These are phyloP conservation scores for Ophiocordyceps sinensis DNA, from an alignment of 2,329 filamentous ascomycete species.

Conservation along the genomic window DNA sequence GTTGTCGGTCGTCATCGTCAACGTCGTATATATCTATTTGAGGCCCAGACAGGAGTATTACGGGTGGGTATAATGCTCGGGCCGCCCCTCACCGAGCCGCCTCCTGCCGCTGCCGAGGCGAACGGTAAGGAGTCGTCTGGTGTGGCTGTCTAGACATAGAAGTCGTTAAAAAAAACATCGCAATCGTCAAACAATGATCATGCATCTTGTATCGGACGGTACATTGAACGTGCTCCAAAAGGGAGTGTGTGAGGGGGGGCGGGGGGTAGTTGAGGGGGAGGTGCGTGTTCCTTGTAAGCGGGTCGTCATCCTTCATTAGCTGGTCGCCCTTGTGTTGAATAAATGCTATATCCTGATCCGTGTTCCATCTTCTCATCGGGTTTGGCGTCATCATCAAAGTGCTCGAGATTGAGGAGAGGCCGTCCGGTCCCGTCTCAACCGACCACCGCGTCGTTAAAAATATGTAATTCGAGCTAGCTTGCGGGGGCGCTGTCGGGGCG, in stretches of 20 bases:
- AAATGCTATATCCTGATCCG: conserved; percentile 25
- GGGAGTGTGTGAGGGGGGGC: too few relatives aligned
- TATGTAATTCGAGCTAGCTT: neutral
- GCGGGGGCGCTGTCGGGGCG: too few relatives aligned
- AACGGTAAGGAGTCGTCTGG: conserved; percentile 14
- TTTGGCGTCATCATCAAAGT: conserved; percentile 22
- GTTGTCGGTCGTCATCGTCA: conserved; percentile 13
- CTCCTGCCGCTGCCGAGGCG: conserved; percentile 7
- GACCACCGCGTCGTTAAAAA: conserved; percentile 1
- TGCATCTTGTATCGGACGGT: conserved; percentile 13
- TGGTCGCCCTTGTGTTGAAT: conserved; percentile 26
- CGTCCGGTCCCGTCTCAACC: conserved; percentile 5
- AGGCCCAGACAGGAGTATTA: conserved; percentile 22
- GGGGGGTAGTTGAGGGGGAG: too few relatives aligned
- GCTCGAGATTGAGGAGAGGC: conserved; percentile 2
- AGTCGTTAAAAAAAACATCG: conserved; percentile 30
- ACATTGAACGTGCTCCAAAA: conserved; percentile 3
- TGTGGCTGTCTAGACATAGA: conserved; percentile 31
- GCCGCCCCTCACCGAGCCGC: conserved; percentile 22
- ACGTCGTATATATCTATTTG: conserved; percentile 17
- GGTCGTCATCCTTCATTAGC: conserved; percentile 20
- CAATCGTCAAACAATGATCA: conserved; percentile 28
- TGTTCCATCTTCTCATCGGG: conserved; percentile 23
- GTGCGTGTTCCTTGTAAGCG: conserved; percentile 11
- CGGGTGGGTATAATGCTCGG: conserved; percentile 22